Base-by-base conservation (phyloP, 2,329 filamentous ascomycete species). In the Tolypocladium pustulatum region DNA sequence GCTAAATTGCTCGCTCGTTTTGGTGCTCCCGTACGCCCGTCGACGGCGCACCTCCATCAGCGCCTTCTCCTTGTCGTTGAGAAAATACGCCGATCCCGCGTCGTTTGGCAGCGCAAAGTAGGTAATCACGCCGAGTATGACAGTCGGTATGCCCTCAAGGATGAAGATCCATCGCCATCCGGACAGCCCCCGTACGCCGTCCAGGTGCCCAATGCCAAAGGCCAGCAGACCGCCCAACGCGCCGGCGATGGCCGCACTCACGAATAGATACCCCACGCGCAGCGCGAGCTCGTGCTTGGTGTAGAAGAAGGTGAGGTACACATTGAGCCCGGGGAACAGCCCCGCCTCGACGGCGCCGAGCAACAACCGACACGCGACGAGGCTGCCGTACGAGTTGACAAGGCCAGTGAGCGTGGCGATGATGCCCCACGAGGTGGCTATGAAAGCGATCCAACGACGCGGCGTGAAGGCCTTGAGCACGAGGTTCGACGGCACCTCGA, bases 261-360 rank as follows among this genome's bases (percentile, higher is more conserved):
- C 84, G 67, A 91, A 90, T 0, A 91, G 78, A 64, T 89, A 90
- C 1, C 86, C 87, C 3, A 90, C 85, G 2, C 89, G 83, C 49
- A 90, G 72, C 5, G 87, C 88, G 1, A 91, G 79, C 71, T 91
- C 88, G 34, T 80, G 78, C 66, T 87, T 88, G 54, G 84, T 88
- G 73, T 91, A 91, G 76, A 90, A 91, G 63, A 90, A 81, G 0
- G 88, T 90, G 22, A 91, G 77, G 64, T 90, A 90, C 22, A 87
- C 73, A 6, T 82, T 85, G 63, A 88, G 72, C 0, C 87, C 87
- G 0, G 88, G 87, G 63, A 90, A 89, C 0, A 90, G 73, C 0
- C 87, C 87, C 0, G 84, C 86, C 71, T 90, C 87, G 43, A 89
- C 78, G 8, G 81, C 76, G 6, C 88, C 88, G 0, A 91, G 80